A percentile compares a stretch with the other conserved stretches of the same genome.
Conservation (phyloP, 257 asterid species). For the Euphrasia confusa region DNA sequence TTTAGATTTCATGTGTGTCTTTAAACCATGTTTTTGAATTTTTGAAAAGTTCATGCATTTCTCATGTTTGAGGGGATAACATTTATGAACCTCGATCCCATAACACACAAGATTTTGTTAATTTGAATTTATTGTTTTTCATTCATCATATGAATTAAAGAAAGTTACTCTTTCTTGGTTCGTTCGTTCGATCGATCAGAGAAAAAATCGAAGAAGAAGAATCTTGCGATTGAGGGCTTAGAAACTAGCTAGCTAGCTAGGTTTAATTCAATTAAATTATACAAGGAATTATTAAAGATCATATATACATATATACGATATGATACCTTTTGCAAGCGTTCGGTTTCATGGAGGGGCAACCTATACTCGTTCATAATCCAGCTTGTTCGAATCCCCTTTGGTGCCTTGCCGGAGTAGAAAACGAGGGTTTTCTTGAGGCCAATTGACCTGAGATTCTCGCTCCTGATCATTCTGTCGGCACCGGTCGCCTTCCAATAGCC, state of each 20-base stretch:
- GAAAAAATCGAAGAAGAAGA: too few relatives aligned
- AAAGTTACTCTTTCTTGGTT: background rate
- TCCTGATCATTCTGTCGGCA: constrained; percentile 70
- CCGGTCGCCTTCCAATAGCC: constrained; percentile 91
- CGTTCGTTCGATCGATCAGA: background rate
- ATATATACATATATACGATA: too few relatives aligned
- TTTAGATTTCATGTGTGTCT: background rate
- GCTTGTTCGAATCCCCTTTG: constrained; percentile 73
- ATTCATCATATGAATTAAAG: background rate
- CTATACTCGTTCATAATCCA: constrained; percentile 96
- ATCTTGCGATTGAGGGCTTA: too few relatives aligned
- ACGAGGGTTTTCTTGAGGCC: constrained; percentile 90
- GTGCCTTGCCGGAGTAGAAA: constrained; percentile 88
- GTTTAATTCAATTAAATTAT: background rate
- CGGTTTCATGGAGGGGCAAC: constrained; percentile 75
- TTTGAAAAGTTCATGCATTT: constrained; percentile 16
- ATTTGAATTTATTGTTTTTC: background rate
- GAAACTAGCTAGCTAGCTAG: too few relatives aligned
- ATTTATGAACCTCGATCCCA: constrained; percentile 12
- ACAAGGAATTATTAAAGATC: background rate
- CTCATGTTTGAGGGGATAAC: constrained; percentile 20
- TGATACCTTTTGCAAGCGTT: constrained; percentile 72
- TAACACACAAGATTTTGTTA: background rate
- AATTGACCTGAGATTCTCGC: constrained; percentile 54
- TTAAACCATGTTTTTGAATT: background rate